Conservation (phyloP, 2,329 filamentous ascomycete genomes). For the Pseudocercospora ulei region DNA sequence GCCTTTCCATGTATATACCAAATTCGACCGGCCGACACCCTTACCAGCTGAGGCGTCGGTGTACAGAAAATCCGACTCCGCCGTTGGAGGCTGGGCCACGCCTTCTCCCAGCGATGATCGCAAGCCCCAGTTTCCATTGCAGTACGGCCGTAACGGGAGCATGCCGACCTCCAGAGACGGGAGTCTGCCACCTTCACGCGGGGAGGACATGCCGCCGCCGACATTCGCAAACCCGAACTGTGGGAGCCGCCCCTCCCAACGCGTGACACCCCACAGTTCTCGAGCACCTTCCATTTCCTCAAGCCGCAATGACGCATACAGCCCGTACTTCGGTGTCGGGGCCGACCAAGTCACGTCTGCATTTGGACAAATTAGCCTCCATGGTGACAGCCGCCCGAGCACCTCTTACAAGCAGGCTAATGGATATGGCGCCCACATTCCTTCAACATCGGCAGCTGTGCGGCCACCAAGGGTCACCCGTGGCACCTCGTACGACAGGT, state of each 20-base stretch:
- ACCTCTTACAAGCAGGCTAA: slow-evolving; percentile 17
- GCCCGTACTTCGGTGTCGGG: slow-evolving; percentile 36
- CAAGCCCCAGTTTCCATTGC: slow-evolving; percentile 35
- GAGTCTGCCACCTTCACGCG: slow-evolving; percentile 49
- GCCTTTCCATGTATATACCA: slow-evolving; percentile 32
- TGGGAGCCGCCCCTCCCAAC: slow-evolving; percentile 18
- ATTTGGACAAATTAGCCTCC: slow-evolving; percentile 27
- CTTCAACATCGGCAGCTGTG: slow-evolving; percentile 1
- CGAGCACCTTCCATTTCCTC: slow-evolving; percentile 42
- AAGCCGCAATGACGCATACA: slow-evolving; percentile 38
- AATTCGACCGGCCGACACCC: slow-evolving; percentile 29
- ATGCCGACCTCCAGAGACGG: slow-evolving; percentile 45
- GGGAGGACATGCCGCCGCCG: slow-evolving; percentile 37
- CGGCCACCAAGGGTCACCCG: slow-evolving; percentile 1
- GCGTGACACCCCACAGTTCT: slow-evolving; percentile 22
- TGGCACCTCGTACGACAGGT: slow-evolving; percentile 1
- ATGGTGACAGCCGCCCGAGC: slow-evolving; percentile 18
- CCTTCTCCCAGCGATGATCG: slow-evolving; percentile 40
- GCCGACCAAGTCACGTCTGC: slow-evolving; percentile 35
- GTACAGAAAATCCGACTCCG: slow-evolving; percentile 28
- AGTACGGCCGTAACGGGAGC: slow-evolving; percentile 41
- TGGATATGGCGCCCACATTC: slow-evolving; percentile 10
- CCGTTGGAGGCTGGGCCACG: slow-evolving; percentile 22
- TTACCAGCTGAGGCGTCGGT: slow-evolving; percentile 16
- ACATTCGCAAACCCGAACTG: slow-evolving; percentile 27